Conservation (phyloP, 2,329 filamentous ascomycete genomes). For the Colletotrichum falcatum region DNA sequence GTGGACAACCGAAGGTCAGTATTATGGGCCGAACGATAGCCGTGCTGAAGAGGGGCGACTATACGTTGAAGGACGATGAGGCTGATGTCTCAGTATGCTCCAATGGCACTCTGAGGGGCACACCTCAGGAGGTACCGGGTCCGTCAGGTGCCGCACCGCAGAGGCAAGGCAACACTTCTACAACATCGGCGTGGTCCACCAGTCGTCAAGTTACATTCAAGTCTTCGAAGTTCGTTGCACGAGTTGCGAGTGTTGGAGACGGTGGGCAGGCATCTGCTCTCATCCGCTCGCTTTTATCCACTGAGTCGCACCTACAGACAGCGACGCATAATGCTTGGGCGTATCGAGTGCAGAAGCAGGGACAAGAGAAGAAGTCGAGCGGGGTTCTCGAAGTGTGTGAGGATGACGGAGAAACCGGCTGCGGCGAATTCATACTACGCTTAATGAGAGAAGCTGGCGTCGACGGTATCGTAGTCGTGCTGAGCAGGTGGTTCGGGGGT, state of each 20-base stretch:
- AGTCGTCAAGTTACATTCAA: slow-evolving; percentile 65
- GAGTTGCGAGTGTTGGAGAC: slow-evolving; percentile 57
- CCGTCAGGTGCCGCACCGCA: slow-evolving; percentile 37
- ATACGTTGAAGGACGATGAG: slow-evolving; percentile 66
- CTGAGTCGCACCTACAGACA: slow-evolving; percentile 62
- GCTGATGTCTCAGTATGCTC: background rate
- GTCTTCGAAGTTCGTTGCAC: slow-evolving; percentile 69
- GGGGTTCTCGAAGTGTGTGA: slow-evolving; percentile 62
- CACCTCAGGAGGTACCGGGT: slow-evolving; percentile 26
- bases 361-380: background rate
- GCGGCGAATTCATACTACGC: slow-evolving; percentile 67
- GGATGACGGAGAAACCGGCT: slow-evolving; percentile 72
- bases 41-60: slow-evolving; percentile 83
- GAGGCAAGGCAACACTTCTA: slow-evolving; percentile 40
- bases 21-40: slow-evolving; percentile 80
- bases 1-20: slow-evolving; percentile 78
- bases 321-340: slow-evolving; percentile 72
- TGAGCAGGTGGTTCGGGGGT: slow-evolving; percentile 73
- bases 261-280: slow-evolving; percentile 55
- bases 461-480: slow-evolving; percentile 66
- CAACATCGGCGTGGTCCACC: slow-evolving; percentile 58
- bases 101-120: slow-evolving; percentile 41
- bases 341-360: slow-evolving; percentile 50
- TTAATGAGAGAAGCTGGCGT: slow-evolving; percentile 64
- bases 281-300: slow-evolving; percentile 61